These are phyloP conservation scores for Cystofilobasidium macerans DNA, from an alignment of 768 basidiomycete species.

Conservation along the genomic window DNA sequence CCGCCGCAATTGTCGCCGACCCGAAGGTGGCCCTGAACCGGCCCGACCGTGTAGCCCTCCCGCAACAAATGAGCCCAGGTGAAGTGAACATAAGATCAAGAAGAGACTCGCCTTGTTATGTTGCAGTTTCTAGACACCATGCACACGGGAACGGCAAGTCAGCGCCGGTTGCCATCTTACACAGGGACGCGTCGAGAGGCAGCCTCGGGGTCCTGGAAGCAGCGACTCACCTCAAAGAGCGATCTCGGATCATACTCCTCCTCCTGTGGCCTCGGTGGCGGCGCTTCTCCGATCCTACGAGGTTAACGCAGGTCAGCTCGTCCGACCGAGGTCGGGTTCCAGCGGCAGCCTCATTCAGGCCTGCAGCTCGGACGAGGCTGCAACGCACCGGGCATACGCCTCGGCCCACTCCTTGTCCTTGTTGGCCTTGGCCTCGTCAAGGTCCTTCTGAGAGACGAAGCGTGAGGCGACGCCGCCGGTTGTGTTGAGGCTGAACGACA, in stretches of 20 bases:
- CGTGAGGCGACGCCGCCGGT: conserved; percentile 31
- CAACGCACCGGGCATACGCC: conserved; percentile 34
- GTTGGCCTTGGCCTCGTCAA: conserved; percentile 37
- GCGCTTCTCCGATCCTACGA: conserved; percentile 38
- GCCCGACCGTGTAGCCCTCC: too few relatives aligned
- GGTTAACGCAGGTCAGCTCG: too few relatives aligned
- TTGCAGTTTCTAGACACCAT: conserved; percentile 34
- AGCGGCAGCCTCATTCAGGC: background rate
- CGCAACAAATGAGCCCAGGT: too few relatives aligned
- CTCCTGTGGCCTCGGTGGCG: conserved; percentile 34
- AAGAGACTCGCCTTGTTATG: conserved; percentile 34
- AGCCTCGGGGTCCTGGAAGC: background rate
- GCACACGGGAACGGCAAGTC: too few relatives aligned
- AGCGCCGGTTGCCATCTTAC: too few relatives aligned
- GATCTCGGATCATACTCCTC: conserved; percentile 38
- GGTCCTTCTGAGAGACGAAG: conserved; percentile 38
- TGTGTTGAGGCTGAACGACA: conserved; percentile 21
- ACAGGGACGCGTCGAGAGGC: background rate
- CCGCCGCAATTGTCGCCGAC: too few relatives aligned
- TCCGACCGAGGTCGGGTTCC: background rate
- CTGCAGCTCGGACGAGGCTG: too few relatives aligned
- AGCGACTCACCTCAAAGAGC: conserved; percentile 36
- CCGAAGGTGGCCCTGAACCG: too few relatives aligned
- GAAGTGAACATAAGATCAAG: too few relatives aligned
- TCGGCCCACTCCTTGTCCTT: conserved; percentile 40